phyloP scores from a whole-genome alignment of 2,329 filamentous ascomycete genomes.

The Pezicula rhizophila region DNA sequence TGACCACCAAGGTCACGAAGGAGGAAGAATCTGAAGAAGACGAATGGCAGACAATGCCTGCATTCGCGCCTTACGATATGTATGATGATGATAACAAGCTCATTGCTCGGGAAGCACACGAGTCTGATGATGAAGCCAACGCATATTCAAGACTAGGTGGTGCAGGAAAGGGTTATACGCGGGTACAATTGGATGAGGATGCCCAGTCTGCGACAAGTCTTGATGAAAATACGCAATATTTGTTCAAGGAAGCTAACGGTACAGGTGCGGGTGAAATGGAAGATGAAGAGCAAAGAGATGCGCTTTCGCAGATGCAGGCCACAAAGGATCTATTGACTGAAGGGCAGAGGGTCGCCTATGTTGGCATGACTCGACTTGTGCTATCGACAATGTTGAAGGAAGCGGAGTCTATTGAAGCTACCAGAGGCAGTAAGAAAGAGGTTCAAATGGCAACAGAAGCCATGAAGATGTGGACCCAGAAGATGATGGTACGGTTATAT shows the following conservation, averaged over 20 bases:
- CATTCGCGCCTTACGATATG: slow-evolving; percentile 86
- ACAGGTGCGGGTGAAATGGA: slow-evolving; percentile 53
- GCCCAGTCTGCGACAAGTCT: slow-evolving; percentile 89
- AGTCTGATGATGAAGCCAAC: slow-evolving; percentile 60
- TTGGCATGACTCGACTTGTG: slow-evolving; percentile 78
- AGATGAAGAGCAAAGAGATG: slow-evolving; percentile 80
- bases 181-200: slow-evolving; percentile 92
- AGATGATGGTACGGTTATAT: slow-evolving; percentile 95
- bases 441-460: slow-evolving; percentile 65
- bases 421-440: slow-evolving; percentile 66
- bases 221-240: slow-evolving; percentile 94
- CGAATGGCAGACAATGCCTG: slow-evolving; percentile 90
- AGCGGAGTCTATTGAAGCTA: slow-evolving; percentile 50
- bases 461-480: slow-evolving; percentile 93
- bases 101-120: slow-evolving; percentile 71
- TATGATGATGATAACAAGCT: slow-evolving; percentile 92
- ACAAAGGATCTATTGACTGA: slow-evolving; percentile 95
- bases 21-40: slow-evolving; percentile 54
- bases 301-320: slow-evolving; percentile 84
- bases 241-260: slow-evolving; percentile 71
- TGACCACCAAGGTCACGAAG: slow-evolving; percentile 47
- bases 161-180: slow-evolving; percentile 90
- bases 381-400: slow-evolving; percentile 73
- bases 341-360: slow-evolving; percentile 92
- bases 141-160: slow-evolving; percentile 76